phyloP scores from a whole-genome alignment of 805 yeast genomes.

The Cyberlindnera japonica region DNA sequence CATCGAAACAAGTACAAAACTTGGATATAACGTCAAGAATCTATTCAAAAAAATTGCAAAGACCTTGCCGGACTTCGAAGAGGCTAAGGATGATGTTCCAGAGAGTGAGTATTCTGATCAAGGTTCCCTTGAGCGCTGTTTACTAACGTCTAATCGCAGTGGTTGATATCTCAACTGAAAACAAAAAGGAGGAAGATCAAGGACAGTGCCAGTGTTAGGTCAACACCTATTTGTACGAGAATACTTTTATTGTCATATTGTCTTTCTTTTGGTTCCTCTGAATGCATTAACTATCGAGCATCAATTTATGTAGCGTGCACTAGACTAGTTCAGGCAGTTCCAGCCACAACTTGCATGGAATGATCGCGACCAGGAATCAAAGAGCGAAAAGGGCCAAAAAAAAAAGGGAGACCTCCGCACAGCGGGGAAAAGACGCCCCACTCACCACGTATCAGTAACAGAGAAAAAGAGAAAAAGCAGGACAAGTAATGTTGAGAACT shows the following conservation, averaged over 20 bases:
- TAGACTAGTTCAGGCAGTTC: too few species aligned
- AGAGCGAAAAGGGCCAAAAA: too few species aligned
- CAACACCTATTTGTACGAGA: not conserved
- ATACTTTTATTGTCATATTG: too few species aligned
- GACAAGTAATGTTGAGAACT: conserved; percentile 12
- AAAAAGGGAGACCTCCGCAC: not conserved
- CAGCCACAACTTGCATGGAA: too few species aligned
- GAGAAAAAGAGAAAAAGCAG: too few species aligned
- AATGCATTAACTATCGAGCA: too few species aligned
- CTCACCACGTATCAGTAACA: too few species aligned
- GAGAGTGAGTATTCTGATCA: conserved; percentile 21
- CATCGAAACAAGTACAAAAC: conserved; percentile 92
- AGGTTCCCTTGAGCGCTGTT: not conserved
- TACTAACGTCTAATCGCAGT: conserved; percentile 21
- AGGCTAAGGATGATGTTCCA: conserved; percentile 23
- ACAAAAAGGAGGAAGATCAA: conserved; percentile 20
- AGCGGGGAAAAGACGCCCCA: too few species aligned
- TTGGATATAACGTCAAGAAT: conserved; percentile 88
- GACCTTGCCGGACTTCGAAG: conserved; percentile 79
- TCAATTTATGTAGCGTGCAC: too few species aligned
- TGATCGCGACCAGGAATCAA: too few species aligned
- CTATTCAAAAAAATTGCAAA: conserved; percentile 89
- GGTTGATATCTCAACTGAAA: conserved; percentile 26
- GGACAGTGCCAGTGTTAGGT: conserved; percentile 25
- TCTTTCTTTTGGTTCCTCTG: not conserved